A percentile compares a stretch with the other conserved stretches of the same genome.
Evolutionary conservation across 345 rosid species (phyloP).

Genomic region (Trapa bicornis): DNA sequence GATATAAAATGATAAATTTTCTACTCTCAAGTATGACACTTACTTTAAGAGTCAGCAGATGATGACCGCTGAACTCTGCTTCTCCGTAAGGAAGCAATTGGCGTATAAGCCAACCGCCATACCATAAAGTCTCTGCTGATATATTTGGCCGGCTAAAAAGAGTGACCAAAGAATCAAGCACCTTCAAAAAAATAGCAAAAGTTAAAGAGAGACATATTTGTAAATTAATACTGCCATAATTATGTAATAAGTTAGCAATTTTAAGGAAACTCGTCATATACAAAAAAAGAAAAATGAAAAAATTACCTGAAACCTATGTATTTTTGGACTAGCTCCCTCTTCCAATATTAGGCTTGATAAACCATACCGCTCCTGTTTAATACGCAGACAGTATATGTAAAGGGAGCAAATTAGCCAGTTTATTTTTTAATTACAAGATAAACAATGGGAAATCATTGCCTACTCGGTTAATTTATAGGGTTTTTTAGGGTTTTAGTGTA

Average conservation of each 20-base stretch:
- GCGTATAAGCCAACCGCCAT: constrained; percentile 96
- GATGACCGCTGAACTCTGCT: constrained; percentile 69
- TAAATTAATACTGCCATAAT: not conserved
- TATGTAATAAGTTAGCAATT: not conserved
- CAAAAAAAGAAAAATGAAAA: not conserved
- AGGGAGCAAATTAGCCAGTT: not conserved
- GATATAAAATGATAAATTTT: not conserved
- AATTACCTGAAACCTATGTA: constrained; percentile 69
- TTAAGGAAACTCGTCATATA: not conserved
- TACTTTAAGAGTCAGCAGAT: constrained; percentile 63
- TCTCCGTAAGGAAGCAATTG: constrained; percentile 87
- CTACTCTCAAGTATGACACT: constrained; percentile 6
- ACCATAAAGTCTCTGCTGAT: constrained; percentile 89
- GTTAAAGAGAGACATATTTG: not conserved
- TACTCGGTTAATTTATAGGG: not conserved
- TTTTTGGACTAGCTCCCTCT: constrained; percentile 41
- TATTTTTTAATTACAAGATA: not conserved
- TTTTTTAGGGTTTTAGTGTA: not conserved
- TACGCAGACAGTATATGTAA: not conserved
- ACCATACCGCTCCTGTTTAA: constrained; percentile 61
- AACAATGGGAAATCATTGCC: not conserved
- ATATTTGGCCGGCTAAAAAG: constrained; percentile 78
- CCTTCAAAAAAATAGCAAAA: constrained; percentile 29
- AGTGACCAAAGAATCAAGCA: constrained; percentile 75
- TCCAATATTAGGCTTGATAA: constrained; percentile 32